A percentile compares a stretch with the other conserved stretches of the same genome.
These are phyloP conservation scores for Lactarius sp. DNA, from an alignment of 768 basidiomycete species.

Conservation along the genomic window DNA sequence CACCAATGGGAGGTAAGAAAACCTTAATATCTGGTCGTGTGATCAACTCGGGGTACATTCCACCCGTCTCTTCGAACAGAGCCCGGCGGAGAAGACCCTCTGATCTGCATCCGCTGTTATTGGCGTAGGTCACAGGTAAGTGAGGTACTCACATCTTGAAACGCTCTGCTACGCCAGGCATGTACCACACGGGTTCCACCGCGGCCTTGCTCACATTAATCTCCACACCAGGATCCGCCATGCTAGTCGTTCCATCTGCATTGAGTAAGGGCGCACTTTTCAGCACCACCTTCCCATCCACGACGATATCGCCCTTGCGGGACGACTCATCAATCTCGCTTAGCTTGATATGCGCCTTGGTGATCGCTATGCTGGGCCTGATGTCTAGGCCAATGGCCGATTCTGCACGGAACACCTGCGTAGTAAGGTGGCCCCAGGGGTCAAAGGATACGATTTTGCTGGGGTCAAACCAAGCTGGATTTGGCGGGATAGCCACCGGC, in stretches of 20 bases:
- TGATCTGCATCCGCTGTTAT: conserved; percentile 43
- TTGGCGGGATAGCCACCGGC: conserved; percentile 70
- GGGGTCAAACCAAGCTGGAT: conserved; percentile 71
- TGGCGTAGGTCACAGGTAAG: background rate
- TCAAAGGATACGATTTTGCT: conserved; percentile 88
- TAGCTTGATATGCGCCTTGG: conserved; percentile 91
- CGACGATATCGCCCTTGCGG: conserved; percentile 58
- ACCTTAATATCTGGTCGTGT: conserved; percentile 94
- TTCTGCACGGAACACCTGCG: conserved; percentile 59
- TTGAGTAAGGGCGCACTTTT: conserved; percentile 59
- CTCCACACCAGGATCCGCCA: conserved; percentile 74
- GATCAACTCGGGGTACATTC: conserved; percentile 94
- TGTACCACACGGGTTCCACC: conserved; percentile 94
- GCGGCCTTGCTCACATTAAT: conserved; percentile 88
- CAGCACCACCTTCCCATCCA: conserved; percentile 83
- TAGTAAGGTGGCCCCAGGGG: conserved; percentile 88
- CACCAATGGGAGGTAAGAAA: conserved; percentile 93
- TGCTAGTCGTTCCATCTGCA: conserved; percentile 54
- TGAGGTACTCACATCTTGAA: conserved; percentile 71
- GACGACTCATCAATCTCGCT: conserved; percentile 85
- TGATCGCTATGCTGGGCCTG: conserved; percentile 89
- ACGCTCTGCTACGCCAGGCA: conserved; percentile 90
- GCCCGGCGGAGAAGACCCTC: conserved; percentile 84
- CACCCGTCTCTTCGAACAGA: conserved; percentile 93
- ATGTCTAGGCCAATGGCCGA: conserved; percentile 74